These are phyloP conservation scores for Ceratobasidium sp. DNA, from an alignment of 1,284 basidiomycete species.

Conservation along the genomic window DNA sequence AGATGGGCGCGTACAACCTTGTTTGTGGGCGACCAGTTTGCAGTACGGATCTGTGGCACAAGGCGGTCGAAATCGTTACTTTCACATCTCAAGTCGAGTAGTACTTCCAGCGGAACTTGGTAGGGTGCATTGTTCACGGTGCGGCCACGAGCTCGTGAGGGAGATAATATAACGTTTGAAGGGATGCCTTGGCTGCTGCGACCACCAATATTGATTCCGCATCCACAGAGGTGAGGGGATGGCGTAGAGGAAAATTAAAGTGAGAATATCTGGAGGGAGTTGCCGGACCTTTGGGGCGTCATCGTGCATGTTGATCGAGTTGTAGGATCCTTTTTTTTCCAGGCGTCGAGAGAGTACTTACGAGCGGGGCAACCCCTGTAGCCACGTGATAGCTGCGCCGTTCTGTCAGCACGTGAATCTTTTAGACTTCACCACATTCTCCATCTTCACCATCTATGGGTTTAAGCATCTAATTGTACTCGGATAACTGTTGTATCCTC, in stretches of 20 bases:
- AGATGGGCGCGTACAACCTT: too few relatives aligned
- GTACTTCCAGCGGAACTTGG: slow-evolving; percentile 86
- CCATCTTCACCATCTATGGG: background rate
- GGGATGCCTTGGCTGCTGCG: slow-evolving; percentile 67
- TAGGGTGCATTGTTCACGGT: slow-evolving; percentile 60
- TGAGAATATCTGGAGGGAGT: too few relatives aligned
- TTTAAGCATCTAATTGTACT: background rate
- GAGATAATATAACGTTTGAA: slow-evolving; percentile 90
- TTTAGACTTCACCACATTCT: background rate
- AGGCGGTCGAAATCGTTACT: slow-evolving; percentile 87
- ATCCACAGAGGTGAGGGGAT: too few relatives aligned
- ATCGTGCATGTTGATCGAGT: too few relatives aligned
- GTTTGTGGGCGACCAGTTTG: too few relatives aligned
- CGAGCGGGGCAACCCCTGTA: too few relatives aligned
- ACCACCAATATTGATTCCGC: slow-evolving; percentile 66
- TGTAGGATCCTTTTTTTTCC: too few relatives aligned
- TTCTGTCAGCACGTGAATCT: background rate
- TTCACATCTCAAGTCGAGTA: slow-evolving; percentile 86
- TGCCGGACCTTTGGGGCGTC: too few relatives aligned
- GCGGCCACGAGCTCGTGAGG: slow-evolving; percentile 60
- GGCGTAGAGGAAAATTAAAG: too few relatives aligned
- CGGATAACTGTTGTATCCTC: background rate
- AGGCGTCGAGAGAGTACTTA: too few relatives aligned
- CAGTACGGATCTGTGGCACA: slow-evolving; percentile 89
- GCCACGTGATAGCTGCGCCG: background rate